phyloP scores from a whole-genome alignment of 2,329 filamentous ascomycete genomes.

The Chalara sp. region DNA sequence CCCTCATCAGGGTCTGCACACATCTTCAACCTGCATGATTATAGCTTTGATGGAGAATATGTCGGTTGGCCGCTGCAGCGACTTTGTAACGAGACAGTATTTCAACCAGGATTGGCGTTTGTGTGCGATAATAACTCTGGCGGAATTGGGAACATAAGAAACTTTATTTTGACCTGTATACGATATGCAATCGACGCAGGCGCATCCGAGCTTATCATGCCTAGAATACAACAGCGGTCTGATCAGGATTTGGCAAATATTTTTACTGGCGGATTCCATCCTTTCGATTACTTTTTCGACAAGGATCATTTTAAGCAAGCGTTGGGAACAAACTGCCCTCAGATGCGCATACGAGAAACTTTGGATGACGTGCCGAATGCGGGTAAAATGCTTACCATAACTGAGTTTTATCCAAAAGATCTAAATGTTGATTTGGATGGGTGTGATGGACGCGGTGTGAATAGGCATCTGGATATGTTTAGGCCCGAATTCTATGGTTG shows the following conservation, averaged over 20 bases:
- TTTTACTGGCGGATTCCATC: slow-evolving; percentile 30
- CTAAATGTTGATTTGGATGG: slow-evolving; percentile 18
- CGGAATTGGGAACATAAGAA: slow-evolving; percentile 43
- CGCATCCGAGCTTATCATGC: slow-evolving; percentile 38
- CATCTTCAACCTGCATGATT: slow-evolving; percentile 17
- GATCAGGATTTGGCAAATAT: slow-evolving; percentile 35
- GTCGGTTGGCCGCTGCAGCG: slow-evolving; percentile 35
- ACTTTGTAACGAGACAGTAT: slow-evolving; percentile 36
- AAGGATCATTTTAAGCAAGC: slow-evolving; percentile 35
- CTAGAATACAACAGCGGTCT: slow-evolving; percentile 38
- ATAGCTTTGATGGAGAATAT: slow-evolving; percentile 33
- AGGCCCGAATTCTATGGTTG: slow-evolving; percentile 20
- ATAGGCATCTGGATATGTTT: slow-evolving; percentile 22
- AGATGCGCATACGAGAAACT: slow-evolving; percentile 35
- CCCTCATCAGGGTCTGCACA: slow-evolving; percentile 1
- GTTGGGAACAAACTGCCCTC: slow-evolving; percentile 33
- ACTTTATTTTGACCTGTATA: slow-evolving; percentile 43
- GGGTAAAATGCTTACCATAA: slow-evolving; percentile 27
- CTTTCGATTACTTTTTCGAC: slow-evolving; percentile 42
- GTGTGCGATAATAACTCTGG: slow-evolving; percentile 45
- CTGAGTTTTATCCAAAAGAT: slow-evolving; percentile 31
- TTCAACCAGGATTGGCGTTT: slow-evolving; percentile 37
- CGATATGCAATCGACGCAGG: slow-evolving; percentile 43
- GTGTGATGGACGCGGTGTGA: slow-evolving; percentile 18
- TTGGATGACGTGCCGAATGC: slow-evolving; percentile 32